Evolutionary conservation across 140 eudicot genomes (phyloP).

Genomic region (Ambrosia hybrid): DNA sequence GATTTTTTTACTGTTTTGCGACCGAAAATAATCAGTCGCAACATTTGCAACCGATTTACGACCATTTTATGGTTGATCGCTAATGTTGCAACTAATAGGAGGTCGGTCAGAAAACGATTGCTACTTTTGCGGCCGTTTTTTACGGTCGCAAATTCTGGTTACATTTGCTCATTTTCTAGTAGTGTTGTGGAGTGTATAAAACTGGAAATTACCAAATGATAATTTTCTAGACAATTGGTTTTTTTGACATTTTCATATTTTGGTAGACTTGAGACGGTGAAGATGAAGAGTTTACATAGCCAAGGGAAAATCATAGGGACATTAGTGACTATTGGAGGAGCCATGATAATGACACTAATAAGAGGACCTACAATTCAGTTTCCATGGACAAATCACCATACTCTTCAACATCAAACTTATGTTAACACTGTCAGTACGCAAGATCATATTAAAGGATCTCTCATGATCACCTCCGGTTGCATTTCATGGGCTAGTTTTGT

Average conservation of each 20-base stretch:
- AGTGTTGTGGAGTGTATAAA: too few species aligned
- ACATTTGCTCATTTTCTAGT: too few species aligned
- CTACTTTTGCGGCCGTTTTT: too few species aligned
- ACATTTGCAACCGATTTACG: too few species aligned
- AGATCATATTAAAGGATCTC: conserved; percentile 43
- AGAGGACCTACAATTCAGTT: conserved; percentile 39
- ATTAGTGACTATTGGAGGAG: conserved; percentile 63
- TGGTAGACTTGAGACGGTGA: conserved; percentile 61
- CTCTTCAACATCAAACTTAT: conserved; percentile 16
- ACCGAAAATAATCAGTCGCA: too few species aligned
- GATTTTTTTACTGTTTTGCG: too few species aligned
- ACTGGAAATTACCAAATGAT: too few species aligned
- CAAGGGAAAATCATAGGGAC: conserved; percentile 62
- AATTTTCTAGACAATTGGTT: neutral
- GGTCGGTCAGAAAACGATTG: too few species aligned
- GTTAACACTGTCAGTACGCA: conserved; percentile 11
- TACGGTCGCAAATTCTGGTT: too few species aligned
- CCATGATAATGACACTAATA: conserved; percentile 63
- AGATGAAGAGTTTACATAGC: conserved; percentile 39
- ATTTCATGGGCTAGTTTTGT: conserved; percentile 38
- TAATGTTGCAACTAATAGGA: too few species aligned
- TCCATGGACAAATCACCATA: conserved; percentile 51
- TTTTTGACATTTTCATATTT: neutral
- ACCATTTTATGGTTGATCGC: too few species aligned
- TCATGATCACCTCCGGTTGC: conserved; percentile 38